Evolutionary conservation across 2,329 filamentous ascomycete species (phyloP), one percentile per base, ranked within the genome.

Genomic region (Claviceps arundinis): DNA sequence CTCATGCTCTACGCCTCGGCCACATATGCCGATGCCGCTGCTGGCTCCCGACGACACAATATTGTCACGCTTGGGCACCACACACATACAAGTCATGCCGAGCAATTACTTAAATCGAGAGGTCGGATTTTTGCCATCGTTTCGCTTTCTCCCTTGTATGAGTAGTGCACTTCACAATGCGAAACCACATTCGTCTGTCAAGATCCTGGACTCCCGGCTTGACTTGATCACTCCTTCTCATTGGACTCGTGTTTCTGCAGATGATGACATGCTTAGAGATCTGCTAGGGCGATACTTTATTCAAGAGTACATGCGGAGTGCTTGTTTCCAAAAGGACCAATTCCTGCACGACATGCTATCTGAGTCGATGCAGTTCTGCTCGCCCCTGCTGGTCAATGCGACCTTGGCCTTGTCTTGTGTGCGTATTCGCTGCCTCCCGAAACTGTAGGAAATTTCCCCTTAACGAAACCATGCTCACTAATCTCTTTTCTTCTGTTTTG

Each of bases 341-440:
- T 50, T 50, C 38, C n/a, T 44, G 40, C 30, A 50, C 5, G 48
- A 43, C 34, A 50, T 50, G 40, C 2, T 37, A 41, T 43, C 26
- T 13, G 50, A 26, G 19, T 41, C 40, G n/a, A 8, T 37, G 8
- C 40, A 45, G n/a, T 50, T 44, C 24, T 50, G 48, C 48, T 50
- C 48, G 26, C 22, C 48, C 14, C 48, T 50, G 7, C 4, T 50
- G 24, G 48, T 37, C 8, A 50, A 50, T 44, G 48, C 48, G 14
- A 14, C 50, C 3, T 47, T 50, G 37, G 51, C 51, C 6, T 45
- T 30, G 13, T 41, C 47, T 24, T 52, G 51, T 43, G 51, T 53
- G 34, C n/a, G 47, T 53, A 26, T 34, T 44, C n/a, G 16, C 34
- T 59, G 59, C 38, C 57, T 62, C 26, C 47, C 50, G 37, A 9